phyloP scores from a whole-genome alignment of 352 stramenopile genomes.

The Pythium plurisporium region DNA sequence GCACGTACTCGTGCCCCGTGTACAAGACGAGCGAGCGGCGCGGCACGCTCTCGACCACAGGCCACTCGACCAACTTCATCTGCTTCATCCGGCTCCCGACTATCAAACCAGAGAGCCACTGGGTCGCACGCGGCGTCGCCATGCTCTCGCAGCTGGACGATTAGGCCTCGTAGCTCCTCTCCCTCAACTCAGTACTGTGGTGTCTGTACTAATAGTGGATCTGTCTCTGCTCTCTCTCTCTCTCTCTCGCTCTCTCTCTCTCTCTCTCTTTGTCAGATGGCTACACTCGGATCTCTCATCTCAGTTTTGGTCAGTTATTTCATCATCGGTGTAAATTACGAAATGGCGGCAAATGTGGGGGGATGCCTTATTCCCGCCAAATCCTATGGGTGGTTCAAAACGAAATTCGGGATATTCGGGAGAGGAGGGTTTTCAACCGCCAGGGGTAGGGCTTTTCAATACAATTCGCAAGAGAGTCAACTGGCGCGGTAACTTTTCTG shows the following conservation, averaged over 20 bases:
- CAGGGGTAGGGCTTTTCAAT: slow-evolving; percentile 20
- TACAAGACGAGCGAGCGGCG: slow-evolving; percentile 89
- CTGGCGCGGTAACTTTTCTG: slow-evolving; percentile 6
- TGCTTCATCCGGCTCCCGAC: slow-evolving; percentile 95
- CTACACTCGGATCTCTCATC: slow-evolving; percentile 4
- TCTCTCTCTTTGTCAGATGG: slow-evolving; percentile 11
- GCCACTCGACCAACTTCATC: slow-evolving; percentile 97
- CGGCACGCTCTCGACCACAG: slow-evolving; percentile 93
- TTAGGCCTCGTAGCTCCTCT: slow-evolving; percentile 22
- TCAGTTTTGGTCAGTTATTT: neutral
- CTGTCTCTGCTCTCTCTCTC: too few species aligned
- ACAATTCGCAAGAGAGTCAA: slow-evolving; percentile 18
- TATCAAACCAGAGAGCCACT: slow-evolving; percentile 82
- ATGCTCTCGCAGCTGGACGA: slow-evolving; percentile 92
- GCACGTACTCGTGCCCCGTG: slow-evolving; percentile 84
- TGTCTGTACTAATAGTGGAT: too few species aligned
- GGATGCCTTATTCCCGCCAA: slow-evolving; percentile 17
- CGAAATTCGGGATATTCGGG: slow-evolving; percentile 15
- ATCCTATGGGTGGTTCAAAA: slow-evolving; percentile 20
- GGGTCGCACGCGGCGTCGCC: slow-evolving; percentile 90
- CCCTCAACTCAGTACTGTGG: too few species aligned
- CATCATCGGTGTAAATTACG: slow-evolving; percentile 11
- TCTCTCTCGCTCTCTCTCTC: neutral
- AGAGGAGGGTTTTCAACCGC: slow-evolving; percentile 5
- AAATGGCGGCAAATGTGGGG: slow-evolving; percentile 9